phyloP scores from a whole-genome alignment of 192 early-diverging fungal genomes.

The Mortierella claussenii region DNA sequence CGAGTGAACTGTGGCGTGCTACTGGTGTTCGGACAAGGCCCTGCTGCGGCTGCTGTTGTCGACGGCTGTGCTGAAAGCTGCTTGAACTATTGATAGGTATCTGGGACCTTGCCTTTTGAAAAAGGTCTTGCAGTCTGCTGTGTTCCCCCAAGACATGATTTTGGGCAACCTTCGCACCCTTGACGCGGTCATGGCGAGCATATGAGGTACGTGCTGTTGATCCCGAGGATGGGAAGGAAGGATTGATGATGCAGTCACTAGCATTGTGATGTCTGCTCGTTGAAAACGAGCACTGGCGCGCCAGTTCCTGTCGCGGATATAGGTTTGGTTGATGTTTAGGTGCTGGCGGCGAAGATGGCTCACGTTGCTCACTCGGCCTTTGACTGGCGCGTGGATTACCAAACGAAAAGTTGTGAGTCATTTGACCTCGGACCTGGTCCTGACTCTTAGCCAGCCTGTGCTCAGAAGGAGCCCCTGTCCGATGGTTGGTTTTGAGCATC shows the following conservation, averaged over 20 bases:
- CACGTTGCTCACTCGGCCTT: too few relatives aligned
- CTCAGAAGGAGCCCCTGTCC: not conserved
- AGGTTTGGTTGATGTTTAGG: too few relatives aligned
- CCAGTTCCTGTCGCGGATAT: not conserved
- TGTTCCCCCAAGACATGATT: not conserved
- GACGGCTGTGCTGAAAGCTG: too few relatives aligned
- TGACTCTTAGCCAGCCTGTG: not conserved
- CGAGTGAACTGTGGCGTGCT: not conserved
- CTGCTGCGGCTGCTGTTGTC: not conserved
- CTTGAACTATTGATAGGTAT: too few relatives aligned
- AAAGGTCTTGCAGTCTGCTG: not conserved
- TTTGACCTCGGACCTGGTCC: not conserved
- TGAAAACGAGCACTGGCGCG: not conserved
- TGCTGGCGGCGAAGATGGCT: too few relatives aligned
- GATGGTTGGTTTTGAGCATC: not conserved
- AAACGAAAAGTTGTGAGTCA: slow-evolving; percentile 2
- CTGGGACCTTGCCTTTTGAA: slow-evolving; percentile 17
- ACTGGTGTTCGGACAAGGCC: too few relatives aligned
- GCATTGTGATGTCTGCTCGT: not conserved
- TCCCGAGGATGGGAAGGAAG: not conserved
- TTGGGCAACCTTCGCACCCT: not conserved
- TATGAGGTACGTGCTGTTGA: not conserved
- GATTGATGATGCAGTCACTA: not conserved
- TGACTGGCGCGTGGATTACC: slow-evolving; percentile 6
- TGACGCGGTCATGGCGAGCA: not conserved